Percentiles rank a stretch among this genome's conserved stretches.
phyloP scores from a whole-genome alignment of 1,284 basidiomycete genomes.

The Rhodotorula sp. region DNA sequence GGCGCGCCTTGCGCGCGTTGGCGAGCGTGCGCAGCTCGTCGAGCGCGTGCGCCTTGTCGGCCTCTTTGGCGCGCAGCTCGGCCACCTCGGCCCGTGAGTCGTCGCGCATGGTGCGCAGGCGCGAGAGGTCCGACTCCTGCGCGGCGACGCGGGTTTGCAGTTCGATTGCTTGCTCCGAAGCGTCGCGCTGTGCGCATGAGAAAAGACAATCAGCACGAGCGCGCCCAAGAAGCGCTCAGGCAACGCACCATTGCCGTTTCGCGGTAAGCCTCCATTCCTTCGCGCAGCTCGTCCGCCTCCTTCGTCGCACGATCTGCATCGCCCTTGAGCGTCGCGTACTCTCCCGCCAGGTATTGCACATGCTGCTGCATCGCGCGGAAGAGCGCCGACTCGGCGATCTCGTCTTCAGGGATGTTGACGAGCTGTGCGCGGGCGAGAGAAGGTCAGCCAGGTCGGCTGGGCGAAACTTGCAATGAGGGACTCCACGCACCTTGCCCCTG shows the following conservation, averaged over 20 bases:
- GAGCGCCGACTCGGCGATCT: slow-evolving; percentile 40
- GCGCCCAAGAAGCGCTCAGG: no score
- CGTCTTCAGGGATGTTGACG: slow-evolving; percentile 44
- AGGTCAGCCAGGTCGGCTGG: neutral
- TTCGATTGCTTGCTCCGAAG: slow-evolving; percentile 35
- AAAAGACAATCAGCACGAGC: no score
- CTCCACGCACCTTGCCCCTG: slow-evolving; percentile 26
- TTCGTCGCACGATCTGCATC: slow-evolving; percentile 39
- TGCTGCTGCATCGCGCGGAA: slow-evolving; percentile 44
- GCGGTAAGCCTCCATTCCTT: slow-evolving; percentile 42
- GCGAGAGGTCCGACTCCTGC: slow-evolving; percentile 70
- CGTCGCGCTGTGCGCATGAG: slow-evolving; percentile 28
- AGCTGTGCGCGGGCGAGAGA: slow-evolving; percentile 25
- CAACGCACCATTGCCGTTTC: slow-evolving; percentile 35
- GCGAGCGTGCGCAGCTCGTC: slow-evolving; percentile 72
- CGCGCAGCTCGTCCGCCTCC: slow-evolving; percentile 43
- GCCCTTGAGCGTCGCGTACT: slow-evolving; percentile 38
- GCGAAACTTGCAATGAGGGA: neutral
- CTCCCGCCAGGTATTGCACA: slow-evolving; percentile 34
- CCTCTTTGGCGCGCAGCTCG: slow-evolving; percentile 70
- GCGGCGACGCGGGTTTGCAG: slow-evolving; percentile 39
- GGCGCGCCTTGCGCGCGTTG: slow-evolving; percentile 74
- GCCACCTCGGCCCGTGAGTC: slow-evolving; percentile 69
- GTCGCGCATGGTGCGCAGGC: slow-evolving; percentile 79
- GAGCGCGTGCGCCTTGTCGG: slow-evolving; percentile 63